Evolutionary conservation across 2,329 filamentous ascomycete genomes (phyloP).

Genomic region (Ceratocystis huliohia): DNA sequence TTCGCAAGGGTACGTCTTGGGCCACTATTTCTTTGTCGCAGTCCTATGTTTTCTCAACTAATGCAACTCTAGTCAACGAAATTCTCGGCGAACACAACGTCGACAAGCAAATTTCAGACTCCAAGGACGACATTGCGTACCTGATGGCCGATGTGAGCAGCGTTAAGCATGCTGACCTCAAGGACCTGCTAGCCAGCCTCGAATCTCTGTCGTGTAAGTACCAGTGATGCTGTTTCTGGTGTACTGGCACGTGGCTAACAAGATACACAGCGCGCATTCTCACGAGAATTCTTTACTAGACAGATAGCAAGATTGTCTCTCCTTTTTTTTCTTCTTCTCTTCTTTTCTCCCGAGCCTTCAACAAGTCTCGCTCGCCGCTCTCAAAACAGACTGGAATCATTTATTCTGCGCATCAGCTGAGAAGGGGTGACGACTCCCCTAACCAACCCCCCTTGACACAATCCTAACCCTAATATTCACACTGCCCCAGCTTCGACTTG

Average conservation of each 20-base stretch:
- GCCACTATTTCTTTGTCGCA: background rate
- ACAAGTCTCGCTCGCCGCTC: background rate
- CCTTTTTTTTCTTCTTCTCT: background rate
- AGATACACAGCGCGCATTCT: constrained; percentile 32
- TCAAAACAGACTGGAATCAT: background rate
- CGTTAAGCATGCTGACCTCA: constrained; percentile 68
- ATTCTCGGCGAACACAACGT: constrained; percentile 93
- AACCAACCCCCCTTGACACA: too few species aligned
- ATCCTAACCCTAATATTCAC: too few species aligned
- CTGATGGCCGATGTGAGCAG: constrained; percentile 95
- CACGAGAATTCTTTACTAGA: constrained; percentile 37
- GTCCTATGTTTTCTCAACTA: background rate
- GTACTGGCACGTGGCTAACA: constrained; percentile 1
- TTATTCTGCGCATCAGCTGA: too few species aligned
- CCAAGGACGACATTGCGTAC: constrained; percentile 85
- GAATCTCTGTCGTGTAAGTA: constrained; percentile 67
- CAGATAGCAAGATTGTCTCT: background rate
- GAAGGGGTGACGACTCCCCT: too few species aligned
- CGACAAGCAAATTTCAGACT: constrained; percentile 97
- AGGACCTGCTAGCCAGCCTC: constrained; percentile 69
- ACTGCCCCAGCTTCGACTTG: too few species aligned
- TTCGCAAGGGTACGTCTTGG: constrained; percentile 55
- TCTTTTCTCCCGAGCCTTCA: background rate
- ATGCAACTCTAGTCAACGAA: constrained; percentile 58
- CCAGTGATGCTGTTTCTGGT: background rate